These are phyloP conservation scores for Comarum palustre DNA, from an alignment of 306 rosid genomes.

Conservation along the genomic window DNA sequence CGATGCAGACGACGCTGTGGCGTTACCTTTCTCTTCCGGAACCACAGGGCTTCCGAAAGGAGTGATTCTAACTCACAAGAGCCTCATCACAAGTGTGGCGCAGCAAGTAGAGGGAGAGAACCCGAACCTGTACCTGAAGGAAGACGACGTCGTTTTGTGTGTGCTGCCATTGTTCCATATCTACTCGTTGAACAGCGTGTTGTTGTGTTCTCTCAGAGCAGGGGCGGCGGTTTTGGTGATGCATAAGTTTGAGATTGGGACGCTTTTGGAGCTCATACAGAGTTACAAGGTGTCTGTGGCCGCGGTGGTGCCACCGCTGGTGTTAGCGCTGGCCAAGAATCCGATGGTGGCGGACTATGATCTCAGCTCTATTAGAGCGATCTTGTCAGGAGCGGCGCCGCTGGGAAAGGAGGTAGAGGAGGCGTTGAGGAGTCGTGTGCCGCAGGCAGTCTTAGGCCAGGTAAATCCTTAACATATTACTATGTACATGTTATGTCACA, in stretches of 20 bases:
- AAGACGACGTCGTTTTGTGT: slow-evolving; percentile 65
- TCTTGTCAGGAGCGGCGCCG: slow-evolving; percentile 85
- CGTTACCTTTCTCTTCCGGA: slow-evolving; percentile 87
- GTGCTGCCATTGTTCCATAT: slow-evolving; percentile 88
- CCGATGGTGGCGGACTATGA: slow-evolving; percentile 60
- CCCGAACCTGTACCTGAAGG: slow-evolving; percentile 53
- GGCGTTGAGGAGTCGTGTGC: slow-evolving; percentile 54
- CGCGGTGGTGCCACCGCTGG: slow-evolving; percentile 85
- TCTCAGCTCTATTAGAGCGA: slow-evolving; percentile 57
- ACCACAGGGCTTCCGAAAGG: slow-evolving; percentile 89
- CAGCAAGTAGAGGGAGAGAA: slow-evolving; percentile 92
- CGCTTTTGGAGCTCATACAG: slow-evolving; percentile 52
- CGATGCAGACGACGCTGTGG: slow-evolving; percentile 48
- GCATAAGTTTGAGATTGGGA: slow-evolving; percentile 74
- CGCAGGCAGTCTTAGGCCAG: slow-evolving; percentile 80
- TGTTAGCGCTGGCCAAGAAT: slow-evolving; percentile 72
- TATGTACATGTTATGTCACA: background rate
- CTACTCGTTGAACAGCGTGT: slow-evolving; percentile 61
- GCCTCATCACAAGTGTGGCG: slow-evolving; percentile 66
- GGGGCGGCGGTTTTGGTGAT: slow-evolving; percentile 65
- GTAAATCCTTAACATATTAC: slow-evolving; percentile 25
- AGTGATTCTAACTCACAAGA: slow-evolving; percentile 71
- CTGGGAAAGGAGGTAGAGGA: slow-evolving; percentile 81
- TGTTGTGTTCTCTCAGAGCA: slow-evolving; percentile 54
- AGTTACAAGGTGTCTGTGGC: slow-evolving; percentile 59